Base-by-base conservation (phyloP, 192 early-diverging fungal genomes). In the Coemansia erecta region DNA sequence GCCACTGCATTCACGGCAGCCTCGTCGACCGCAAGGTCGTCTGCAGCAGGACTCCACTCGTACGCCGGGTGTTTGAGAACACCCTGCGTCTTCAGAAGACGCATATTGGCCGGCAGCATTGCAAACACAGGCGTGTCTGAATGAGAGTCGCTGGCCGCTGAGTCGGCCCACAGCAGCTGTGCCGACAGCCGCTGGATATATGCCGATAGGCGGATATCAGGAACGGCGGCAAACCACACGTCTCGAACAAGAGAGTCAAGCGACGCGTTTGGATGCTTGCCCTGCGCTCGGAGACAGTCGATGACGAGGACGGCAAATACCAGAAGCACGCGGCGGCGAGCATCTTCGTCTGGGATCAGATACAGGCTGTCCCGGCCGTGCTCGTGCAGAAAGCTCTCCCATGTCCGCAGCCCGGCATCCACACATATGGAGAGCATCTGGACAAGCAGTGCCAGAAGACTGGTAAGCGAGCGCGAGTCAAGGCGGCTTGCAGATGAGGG, bases 351-450 rank as follows among this genome's bases (percentile, higher is more conserved):
- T 0, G 66, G 66, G 11, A 73, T 61, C 48, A 79, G 22, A 26
- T 79, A 51, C 41, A 79, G 40, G 33, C 59, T 73, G 39, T 79
- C 76, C 0, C 76, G 65, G 14, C 76, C 76, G n/a, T 73, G 51
- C 63, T 72, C 76, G 23, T 73, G 70, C 22, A 79, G 46, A 42
- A 79, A 79, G 43, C 76, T 71, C 52, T 79, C 70, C 76, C 76
- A 79, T 2, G 76, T 72, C 7, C 76, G 61, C 59, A 69, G 31
- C 13, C 70, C 63, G 1, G 56, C 66, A 4, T 52, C 59, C n/a
- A 79, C 76, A 22, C 76, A 79, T 2, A 58, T 39, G 2, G 66
- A 61, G 11, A 79, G 66, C 76, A 70, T 69, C 1, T 39, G 52
- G 0, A 50, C 66, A 33, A 79, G 44, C 8, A 66, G 18, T 1